Evolutionary conservation across 2,329 filamentous ascomycete species (phyloP), one percentile per base, ranked within the genome.

Genomic region (Hypoxylon sp.): DNA sequence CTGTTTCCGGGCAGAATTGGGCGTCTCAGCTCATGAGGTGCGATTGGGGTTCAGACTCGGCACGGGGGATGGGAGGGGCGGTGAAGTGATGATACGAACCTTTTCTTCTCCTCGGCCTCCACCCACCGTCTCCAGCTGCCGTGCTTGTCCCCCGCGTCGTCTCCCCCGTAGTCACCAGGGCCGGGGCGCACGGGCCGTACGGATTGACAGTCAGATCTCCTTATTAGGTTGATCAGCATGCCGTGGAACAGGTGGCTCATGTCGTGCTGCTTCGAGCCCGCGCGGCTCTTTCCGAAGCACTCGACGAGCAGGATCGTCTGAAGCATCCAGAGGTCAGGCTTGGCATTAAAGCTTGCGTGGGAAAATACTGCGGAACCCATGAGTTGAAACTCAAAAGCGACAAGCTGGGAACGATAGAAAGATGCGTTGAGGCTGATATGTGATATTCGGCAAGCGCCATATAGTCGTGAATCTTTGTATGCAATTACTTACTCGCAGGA

Each of bases 201-300:
- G 0, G 74, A 75, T 37, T 79, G 77, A 41, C 76, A 78, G 59
- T 76, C 73, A 6, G 77, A 74, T 46, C 76, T 69, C 2, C 79
- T 68, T 28, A 80, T 75, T 17, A 80, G 70, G 64, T 81, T 75
- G 56, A 80, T 73, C 28, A 78, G 62, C 32, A 80, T 63, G 10
- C 78, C 73, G 61, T 76, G 78, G 73, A 70, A 89, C 0, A 89
- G 73, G 68, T 89, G 87, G 3, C 85, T 84, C 79, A 87, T 86
- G 24, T 89, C 87, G 61, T 88, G 85, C 68, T 89, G 86, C 50
- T 85, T 85, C 64, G 87, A 86, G 0, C 87, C 87, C 0, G 86
- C 86, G 56, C 86, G 78, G 37, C 84, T 87, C 71, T 89, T 89
- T 2, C 87, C 87, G 57, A 89, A 89, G 65, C 87, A 89, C 65